phyloP scores from a whole-genome alignment of 2,329 filamentous ascomycete species.

The Penicillium sp. region DNA sequence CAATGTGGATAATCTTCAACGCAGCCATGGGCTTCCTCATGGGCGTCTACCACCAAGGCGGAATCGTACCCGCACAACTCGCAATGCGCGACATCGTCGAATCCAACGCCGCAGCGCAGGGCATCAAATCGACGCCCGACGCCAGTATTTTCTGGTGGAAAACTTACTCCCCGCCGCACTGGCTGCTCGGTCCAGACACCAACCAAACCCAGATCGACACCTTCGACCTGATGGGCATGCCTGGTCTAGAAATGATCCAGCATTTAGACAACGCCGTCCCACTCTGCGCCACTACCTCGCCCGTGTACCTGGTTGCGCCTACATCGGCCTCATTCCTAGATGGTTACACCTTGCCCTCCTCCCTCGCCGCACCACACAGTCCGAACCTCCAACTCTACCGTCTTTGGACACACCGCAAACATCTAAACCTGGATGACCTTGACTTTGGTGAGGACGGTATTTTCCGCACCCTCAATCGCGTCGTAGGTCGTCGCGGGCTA shows the following conservation, averaged over 20 bases:
- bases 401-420: conserved; percentile 44
- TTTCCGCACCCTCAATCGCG: conserved; percentile 41
- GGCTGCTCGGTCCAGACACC: conserved; percentile 45
- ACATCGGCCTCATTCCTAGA: conserved; percentile 44
- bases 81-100: conserved; percentile 41
- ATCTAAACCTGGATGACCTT: conserved; percentile 51
- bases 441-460: conserved; percentile 50
- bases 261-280: conserved; percentile 36
- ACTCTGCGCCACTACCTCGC: conserved; percentile 27
- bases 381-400: conserved; percentile 33
- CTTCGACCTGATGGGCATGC: conserved; percentile 48
- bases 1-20: conserved; percentile 49
- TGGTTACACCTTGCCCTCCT: conserved; percentile 24
- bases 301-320: conserved; percentile 45
- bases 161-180: conserved; percentile 51
- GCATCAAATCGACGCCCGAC: conserved; percentile 22
- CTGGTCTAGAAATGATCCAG: conserved; percentile 39
- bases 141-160: conserved; percentile 52
- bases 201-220: conserved; percentile 36
- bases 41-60: conserved; percentile 53
- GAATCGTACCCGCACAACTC: conserved; percentile 48
- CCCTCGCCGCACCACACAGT: conserved; percentile 8
- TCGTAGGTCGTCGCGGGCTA: conserved; percentile 48
- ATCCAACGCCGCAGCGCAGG: conserved; percentile 21
- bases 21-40: conserved; percentile 46